Percentiles rank a stretch among this genome's conserved stretches.
Conservation (phyloP, 306 rosid genomes). For the Corylus americana region DNA sequence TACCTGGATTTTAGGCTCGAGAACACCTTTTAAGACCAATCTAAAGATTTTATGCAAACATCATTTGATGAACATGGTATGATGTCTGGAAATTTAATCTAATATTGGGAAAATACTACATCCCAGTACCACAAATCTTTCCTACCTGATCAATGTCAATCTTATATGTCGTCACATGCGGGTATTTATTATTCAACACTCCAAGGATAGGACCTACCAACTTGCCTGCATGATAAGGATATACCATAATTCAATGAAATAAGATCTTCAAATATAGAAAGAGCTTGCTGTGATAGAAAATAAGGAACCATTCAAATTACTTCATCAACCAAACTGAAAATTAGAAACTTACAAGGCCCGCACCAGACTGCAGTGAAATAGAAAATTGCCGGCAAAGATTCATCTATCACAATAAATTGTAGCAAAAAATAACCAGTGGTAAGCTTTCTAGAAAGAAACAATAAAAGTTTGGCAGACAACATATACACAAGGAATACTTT, state of each 20-base stretch:
- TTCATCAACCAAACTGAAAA: background rate
- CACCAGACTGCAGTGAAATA: constrained; percentile 94
- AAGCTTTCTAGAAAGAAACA: constrained; percentile 1
- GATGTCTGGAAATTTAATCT: background rate
- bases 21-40: background rate
- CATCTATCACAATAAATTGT: constrained; percentile 37
- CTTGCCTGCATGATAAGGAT: constrained; percentile 58
- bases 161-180: constrained; percentile 76
- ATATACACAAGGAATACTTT: background rate
- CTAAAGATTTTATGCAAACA: background rate
- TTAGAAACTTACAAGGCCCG: constrained; percentile 78
- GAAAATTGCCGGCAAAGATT: constrained; percentile 67
- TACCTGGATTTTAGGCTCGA: background rate
- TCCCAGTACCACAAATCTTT: constrained; percentile 9
- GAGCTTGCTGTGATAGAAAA: background rate
- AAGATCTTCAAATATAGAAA: background rate
- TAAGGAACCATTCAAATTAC: constrained; percentile 8
- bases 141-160: constrained; percentile 84
- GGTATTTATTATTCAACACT: constrained; percentile 61
- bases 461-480: background rate
- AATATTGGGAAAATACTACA: background rate
- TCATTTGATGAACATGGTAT: background rate
- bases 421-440: constrained; percentile 19
- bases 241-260: background rate
- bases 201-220: constrained; percentile 63